These are phyloP conservation scores for Amanita subjunquillea DNA, from an alignment of 768 basidiomycete genomes.

Conservation along the genomic window DNA sequence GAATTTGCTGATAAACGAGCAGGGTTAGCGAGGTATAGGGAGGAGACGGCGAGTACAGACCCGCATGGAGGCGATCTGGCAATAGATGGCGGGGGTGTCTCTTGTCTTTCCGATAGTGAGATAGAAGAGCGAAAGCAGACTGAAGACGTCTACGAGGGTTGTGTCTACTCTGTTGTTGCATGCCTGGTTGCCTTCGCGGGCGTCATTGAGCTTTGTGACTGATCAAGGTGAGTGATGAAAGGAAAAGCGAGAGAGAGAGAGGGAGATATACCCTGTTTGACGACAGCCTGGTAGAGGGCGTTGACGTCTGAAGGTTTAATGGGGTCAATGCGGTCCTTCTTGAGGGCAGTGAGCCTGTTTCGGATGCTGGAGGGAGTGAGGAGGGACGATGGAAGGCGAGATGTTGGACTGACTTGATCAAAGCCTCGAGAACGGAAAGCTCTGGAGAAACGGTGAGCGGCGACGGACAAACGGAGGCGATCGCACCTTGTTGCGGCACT, in stretches of 20 bases:
- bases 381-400: constrained; percentile 5
- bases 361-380: constrained; percentile 56
- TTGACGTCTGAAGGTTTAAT: constrained; percentile 92
- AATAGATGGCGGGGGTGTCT: constrained; percentile 91
- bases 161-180: constrained; percentile 91
- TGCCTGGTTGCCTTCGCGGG: constrained; percentile 66
- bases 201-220: constrained; percentile 89
- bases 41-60: constrained; percentile 41
- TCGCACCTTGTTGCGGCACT: constrained; percentile 70
- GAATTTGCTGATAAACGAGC: constrained; percentile 60
- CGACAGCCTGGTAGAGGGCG: constrained; percentile 82
- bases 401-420: constrained; percentile 60
- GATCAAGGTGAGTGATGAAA: constrained; percentile 14
- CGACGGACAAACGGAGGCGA: background rate
- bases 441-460: constrained; percentile 35
- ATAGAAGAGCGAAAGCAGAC: constrained; percentile 91
- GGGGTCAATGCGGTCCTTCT: constrained; percentile 88
- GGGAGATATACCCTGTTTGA: constrained; percentile 68
- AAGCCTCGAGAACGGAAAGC: constrained; percentile 86
- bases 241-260: background rate
- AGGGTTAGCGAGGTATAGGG: constrained; percentile 8
- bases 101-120: constrained; percentile 94
- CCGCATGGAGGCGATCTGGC: constrained; percentile 92
- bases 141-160: constrained; percentile 92
- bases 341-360: constrained; percentile 88